Evolutionary conservation across 805 yeast species (phyloP).

Genomic region (Candida peoriensis): DNA sequence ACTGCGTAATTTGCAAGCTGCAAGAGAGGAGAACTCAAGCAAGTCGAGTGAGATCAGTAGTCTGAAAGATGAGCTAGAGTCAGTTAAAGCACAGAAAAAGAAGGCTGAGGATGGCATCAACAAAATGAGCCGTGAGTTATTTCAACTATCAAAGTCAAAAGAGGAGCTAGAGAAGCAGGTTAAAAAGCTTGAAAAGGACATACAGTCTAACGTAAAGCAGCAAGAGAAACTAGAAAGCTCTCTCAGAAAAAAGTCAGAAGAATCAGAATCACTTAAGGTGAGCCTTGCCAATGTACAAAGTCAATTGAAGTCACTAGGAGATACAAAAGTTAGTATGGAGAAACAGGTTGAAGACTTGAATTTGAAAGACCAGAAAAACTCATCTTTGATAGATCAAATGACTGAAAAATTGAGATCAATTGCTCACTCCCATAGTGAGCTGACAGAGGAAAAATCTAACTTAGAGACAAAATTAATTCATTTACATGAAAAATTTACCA

Average conservation of each 20-base stretch:
- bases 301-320: not conserved
- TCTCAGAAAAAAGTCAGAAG: constrained; percentile 15
- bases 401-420: constrained; percentile 41
- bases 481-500: constrained; percentile 4
- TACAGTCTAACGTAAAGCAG: constrained; percentile 19
- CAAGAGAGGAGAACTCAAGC: constrained; percentile 12
- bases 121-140: constrained; percentile 81
- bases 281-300: constrained; percentile 7
- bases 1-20: constrained; percentile 23
- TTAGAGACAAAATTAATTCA: constrained; percentile 15
- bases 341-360: constrained; percentile 24
- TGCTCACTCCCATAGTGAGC: constrained; percentile 29
- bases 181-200: constrained; percentile 33
- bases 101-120: constrained; percentile 84
- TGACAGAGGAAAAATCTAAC: constrained; percentile 21
- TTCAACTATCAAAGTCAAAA: constrained; percentile 57
- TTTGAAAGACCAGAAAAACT: constrained; percentile 26
- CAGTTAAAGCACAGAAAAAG: constrained; percentile 35
- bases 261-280: constrained; percentile 7
- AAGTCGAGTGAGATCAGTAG: constrained; percentile 20
- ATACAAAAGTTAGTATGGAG: constrained; percentile 11
- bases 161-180: constrained; percentile 42
- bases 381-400: constrained; percentile 34
- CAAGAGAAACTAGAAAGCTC: constrained; percentile 16
- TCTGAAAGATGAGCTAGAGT: constrained; percentile 24